phyloP scores from a whole-genome alignment of 352 stramenopile genomes.

The Phytophthora pini region DNA sequence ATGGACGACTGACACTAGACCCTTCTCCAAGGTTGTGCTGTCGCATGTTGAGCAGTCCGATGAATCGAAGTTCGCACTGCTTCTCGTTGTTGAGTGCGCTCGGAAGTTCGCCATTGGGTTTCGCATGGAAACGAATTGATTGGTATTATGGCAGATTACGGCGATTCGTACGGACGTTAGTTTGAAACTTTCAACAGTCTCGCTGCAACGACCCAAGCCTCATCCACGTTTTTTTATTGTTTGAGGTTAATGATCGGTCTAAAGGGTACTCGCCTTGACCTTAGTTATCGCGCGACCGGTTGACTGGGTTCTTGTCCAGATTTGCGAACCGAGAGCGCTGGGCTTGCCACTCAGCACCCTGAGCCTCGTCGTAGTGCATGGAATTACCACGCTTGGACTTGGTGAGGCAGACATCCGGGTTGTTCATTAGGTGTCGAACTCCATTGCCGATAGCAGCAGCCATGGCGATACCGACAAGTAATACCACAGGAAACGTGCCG shows the following conservation, averaged over 20 bases:
- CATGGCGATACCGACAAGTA: slow-evolving; percentile 15
- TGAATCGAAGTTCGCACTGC: too few species aligned
- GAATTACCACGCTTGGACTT: slow-evolving; percentile 38
- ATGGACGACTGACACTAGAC: background rate
- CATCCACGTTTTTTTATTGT: too few species aligned
- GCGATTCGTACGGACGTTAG: too few species aligned
- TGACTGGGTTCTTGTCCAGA: background rate
- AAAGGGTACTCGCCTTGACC: background rate
- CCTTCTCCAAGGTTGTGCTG: slow-evolving; percentile 3
- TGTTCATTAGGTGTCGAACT: background rate
- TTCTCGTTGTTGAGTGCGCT: too few species aligned
- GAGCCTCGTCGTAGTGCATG: slow-evolving; percentile 22
- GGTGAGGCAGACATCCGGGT: background rate
- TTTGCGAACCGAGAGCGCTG: background rate
- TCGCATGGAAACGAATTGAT: too few species aligned
- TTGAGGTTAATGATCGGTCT: too few species aligned
- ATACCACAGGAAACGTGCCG: slow-evolving; percentile 54
- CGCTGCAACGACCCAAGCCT: too few species aligned
- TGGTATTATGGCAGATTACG: too few species aligned
- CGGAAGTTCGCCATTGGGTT: slow-evolving; percentile 3
- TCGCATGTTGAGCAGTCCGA: background rate
- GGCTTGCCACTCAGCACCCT: background rate
- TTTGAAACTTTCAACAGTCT: too few species aligned
- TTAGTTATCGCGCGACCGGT: background rate
- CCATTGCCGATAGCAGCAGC: slow-evolving; percentile 15